Evolutionary conservation across 257 asterid species (phyloP), one percentile per base, ranked within the genome.

Genomic region (Scutellaria barbata): DNA sequence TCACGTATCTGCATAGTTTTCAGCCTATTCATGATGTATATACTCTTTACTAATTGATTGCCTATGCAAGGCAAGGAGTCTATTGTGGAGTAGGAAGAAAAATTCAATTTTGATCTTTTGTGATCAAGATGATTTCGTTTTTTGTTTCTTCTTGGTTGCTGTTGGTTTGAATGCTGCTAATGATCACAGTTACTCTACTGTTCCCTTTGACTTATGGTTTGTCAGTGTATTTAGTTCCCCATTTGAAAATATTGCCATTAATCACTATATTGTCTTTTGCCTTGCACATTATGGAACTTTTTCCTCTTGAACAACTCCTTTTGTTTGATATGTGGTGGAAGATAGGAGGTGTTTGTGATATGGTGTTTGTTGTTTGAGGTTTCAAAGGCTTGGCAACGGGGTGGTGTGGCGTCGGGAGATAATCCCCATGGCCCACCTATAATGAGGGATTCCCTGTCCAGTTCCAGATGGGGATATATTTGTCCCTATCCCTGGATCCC

Each of bases 321-420:
- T 51, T 46, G 18, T 11, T 48, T 53, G 22, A 63, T 22, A 30
- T 74, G 35, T 16, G 39, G 66, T 46, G 66, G 50, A 47, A 53
- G 41, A 33, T 62, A 35, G 70, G 48, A 67, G 57, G 57, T 3
- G 42, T 37, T 73, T 69, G 11, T 68, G 68, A 67, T 56, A 30
- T 30, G 35, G 35, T 30, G 35, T 51, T 43, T 35, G 30, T 40
- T 40, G 68, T 66, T 60, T 71, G 41, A 37, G 64, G 67, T 69
- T 66, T 42, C 33, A 22, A 43, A 48, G 74, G 46, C 35, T 48
- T 20, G 65, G 18, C 17, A 3, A 30, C 17, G 6, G 35, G 39
- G 61, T 10, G 33, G 0, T n/a, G 37, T 2, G 47, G 65, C 11
- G 17, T 11, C 0, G 20, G 25, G 46, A 3, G 30, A 37, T 11